Conservation (phyloP, 1,284 basidiomycete genomes). For the Austroboletus novae-zelandiae region DNA sequence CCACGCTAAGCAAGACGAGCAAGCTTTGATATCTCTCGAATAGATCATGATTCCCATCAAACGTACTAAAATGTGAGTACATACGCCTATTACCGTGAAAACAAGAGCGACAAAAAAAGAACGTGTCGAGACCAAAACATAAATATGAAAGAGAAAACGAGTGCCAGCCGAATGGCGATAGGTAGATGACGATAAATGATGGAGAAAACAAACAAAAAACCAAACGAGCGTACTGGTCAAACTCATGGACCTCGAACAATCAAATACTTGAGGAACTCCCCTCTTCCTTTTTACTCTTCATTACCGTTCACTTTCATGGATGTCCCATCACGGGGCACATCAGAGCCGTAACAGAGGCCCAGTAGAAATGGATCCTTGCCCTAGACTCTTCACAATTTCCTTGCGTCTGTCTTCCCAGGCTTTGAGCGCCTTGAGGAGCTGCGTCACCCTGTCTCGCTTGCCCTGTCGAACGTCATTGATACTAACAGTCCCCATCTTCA, state of each 20-base stretch:
- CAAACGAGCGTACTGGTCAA: slow-evolving; percentile 18
- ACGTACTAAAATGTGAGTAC: slow-evolving; percentile 10
- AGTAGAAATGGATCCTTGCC: slow-evolving; percentile 37
- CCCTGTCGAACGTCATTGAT: slow-evolving; percentile 87
- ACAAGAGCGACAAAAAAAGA: slow-evolving; percentile 9
- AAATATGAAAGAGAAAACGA: slow-evolving; percentile 2
- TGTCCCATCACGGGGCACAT: slow-evolving; percentile 8
- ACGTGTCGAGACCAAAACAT: slow-evolving; percentile 1
- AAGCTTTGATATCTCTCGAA: slow-evolving; percentile 20
- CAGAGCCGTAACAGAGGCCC: slow-evolving; percentile 13
- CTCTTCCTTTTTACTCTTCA: neutral
- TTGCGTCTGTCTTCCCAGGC: slow-evolving; percentile 73
- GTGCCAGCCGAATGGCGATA: neutral
- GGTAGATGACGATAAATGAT: slow-evolving; percentile 6
- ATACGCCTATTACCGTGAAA: slow-evolving; percentile 2
- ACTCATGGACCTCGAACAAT: slow-evolving; percentile 1
- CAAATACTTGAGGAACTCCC: slow-evolving; percentile 1
- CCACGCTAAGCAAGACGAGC: slow-evolving; percentile 10
- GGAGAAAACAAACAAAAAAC: slow-evolving; percentile 6
- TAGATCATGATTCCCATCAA: slow-evolving; percentile 8
- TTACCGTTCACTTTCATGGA: slow-evolving; percentile 3
- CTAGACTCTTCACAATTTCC: slow-evolving; percentile 52
- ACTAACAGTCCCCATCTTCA: slow-evolving; percentile 84
- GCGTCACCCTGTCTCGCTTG: slow-evolving; percentile 73
- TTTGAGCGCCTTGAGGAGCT: slow-evolving; percentile 74